Percentiles rank a stretch among this genome's conserved stretches.
Conservation (phyloP, 768 basidiomycete genomes). For the Porpolomopsis calyptriformis region DNA sequence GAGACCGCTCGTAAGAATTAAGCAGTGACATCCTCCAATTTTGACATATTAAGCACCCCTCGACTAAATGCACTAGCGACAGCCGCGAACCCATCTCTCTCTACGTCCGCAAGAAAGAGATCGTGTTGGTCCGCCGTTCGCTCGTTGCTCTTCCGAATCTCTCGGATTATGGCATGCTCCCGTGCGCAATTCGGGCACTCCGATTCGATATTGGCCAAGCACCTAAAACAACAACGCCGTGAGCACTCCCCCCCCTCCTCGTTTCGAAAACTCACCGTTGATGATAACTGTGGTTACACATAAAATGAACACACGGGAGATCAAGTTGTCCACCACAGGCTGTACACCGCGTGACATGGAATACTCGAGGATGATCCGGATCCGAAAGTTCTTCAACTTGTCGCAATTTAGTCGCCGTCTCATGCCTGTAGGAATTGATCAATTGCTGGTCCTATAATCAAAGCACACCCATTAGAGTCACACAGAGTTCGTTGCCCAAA, state of each 20-base stretch:
- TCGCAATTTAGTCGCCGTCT: constrained; percentile 69
- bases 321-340: constrained; percentile 84
- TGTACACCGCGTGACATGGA: constrained; percentile 91
- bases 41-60: constrained; percentile 44
- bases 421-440: constrained; percentile 78
- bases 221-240: constrained; percentile 35
- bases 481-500: constrained; percentile 5
- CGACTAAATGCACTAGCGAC: constrained; percentile 62
- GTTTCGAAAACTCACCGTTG: constrained; percentile 53
- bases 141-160: constrained; percentile 82
- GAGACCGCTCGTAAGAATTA: too few species aligned
- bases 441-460: constrained; percentile 69
- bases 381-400: constrained; percentile 77
- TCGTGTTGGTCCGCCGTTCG: constrained; percentile 75
- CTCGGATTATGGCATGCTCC: constrained; percentile 80
- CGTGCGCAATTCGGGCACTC: constrained; percentile 86
- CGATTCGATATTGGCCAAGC: constrained; percentile 78
- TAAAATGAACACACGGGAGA: constrained; percentile 89
- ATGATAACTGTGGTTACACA: constrained; percentile 97
- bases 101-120: constrained; percentile 65
- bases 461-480: constrained; percentile 3
- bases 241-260: too few species aligned
- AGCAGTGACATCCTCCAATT: constrained; percentile 25
- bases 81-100: constrained; percentile 61
- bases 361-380: constrained; percentile 69